Percentiles rank a stretch among this genome's conserved stretches.
These are phyloP conservation scores for Eragrostis tef DNA, from an alignment of 202 grass and related monocot genomes.

Conservation along the genomic window DNA sequence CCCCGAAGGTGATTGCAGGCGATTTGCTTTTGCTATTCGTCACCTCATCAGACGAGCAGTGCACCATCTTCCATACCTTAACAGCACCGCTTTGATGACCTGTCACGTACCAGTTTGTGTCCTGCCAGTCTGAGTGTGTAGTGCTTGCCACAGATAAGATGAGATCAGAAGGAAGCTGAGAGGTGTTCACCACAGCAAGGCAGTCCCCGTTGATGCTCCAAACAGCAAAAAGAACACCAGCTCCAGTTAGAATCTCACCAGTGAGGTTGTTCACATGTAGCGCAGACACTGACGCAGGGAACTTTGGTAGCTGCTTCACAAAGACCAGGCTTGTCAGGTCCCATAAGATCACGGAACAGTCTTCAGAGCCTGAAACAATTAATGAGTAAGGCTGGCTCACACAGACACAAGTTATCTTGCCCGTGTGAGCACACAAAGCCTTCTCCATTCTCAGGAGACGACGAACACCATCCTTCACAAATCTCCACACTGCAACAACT, in stretches of 20 bases:
- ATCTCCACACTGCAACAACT: constrained; percentile 87
- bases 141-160: constrained; percentile 84
- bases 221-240: constrained; percentile 87
- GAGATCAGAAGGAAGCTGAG: constrained; percentile 96
- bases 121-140: constrained; percentile 85
- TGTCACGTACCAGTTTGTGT: constrained; percentile 95
- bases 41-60: constrained; percentile 74
- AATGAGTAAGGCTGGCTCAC: constrained; percentile 95
- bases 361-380: constrained; percentile 93
- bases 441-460: constrained; percentile 69
- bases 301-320: constrained; percentile 93
- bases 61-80: constrained; percentile 99
- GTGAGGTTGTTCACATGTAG: constrained; percentile 94
- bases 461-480: constrained; percentile 79
- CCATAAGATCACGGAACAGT: constrained; percentile 94
- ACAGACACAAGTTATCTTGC: constrained; percentile 88
- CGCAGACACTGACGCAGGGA: constrained; percentile 81
- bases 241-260: constrained; percentile 86
- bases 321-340: constrained; percentile 87
- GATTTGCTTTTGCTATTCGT: constrained; percentile 60
- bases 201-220: constrained; percentile 97
- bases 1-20: constrained; percentile 52
- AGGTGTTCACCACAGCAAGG: constrained; percentile 91
- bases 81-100: constrained; percentile 98
- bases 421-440: constrained; percentile 85